These are phyloP conservation scores for Lanmaoa rubissima DNA, from an alignment of 768 basidiomycete species.

Conservation along the genomic window DNA sequence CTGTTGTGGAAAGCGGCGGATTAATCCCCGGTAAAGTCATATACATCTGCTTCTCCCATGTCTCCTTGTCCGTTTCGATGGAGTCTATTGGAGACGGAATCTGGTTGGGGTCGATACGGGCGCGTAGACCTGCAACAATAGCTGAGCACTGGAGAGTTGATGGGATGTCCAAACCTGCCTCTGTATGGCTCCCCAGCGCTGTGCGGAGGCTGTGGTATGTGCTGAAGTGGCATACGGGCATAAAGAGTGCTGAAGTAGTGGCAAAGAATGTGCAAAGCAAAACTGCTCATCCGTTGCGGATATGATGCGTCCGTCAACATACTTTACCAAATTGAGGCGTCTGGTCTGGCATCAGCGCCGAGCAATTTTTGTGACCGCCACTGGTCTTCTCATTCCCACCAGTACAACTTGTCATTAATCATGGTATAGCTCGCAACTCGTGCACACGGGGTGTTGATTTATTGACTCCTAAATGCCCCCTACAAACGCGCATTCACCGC, in stretches of 20 bases:
- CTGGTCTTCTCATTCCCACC: neutral
- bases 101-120: slow-evolving; percentile 82
- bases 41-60: slow-evolving; percentile 73
- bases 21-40: slow-evolving; percentile 60
- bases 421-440: neutral
- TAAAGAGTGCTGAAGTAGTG: neutral
- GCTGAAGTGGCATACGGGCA: slow-evolving; percentile 22
- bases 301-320: neutral
- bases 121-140: slow-evolving; percentile 57
- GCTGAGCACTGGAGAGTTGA: slow-evolving; percentile 1
- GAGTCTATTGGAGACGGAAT: slow-evolving; percentile 88
- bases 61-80: slow-evolving; percentile 73
- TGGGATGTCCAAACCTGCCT: slow-evolving; percentile 26
- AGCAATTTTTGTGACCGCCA: neutral
- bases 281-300: slow-evolving; percentile 5
- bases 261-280: neutral
- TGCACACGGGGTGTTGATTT: neutral
- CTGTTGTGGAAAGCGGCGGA: slow-evolving; percentile 82
- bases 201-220: slow-evolving; percentile 61
- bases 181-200: slow-evolving; percentile 51
- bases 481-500: slow-evolving; percentile 14
- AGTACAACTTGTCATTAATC: neutral
- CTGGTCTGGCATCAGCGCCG: slow-evolving; percentile 2
- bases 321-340: slow-evolving; percentile 14
- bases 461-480: neutral